phyloP scores from a whole-genome alignment of 495 filamentous ascomycete genomes.

The Tuber brumale region DNA sequence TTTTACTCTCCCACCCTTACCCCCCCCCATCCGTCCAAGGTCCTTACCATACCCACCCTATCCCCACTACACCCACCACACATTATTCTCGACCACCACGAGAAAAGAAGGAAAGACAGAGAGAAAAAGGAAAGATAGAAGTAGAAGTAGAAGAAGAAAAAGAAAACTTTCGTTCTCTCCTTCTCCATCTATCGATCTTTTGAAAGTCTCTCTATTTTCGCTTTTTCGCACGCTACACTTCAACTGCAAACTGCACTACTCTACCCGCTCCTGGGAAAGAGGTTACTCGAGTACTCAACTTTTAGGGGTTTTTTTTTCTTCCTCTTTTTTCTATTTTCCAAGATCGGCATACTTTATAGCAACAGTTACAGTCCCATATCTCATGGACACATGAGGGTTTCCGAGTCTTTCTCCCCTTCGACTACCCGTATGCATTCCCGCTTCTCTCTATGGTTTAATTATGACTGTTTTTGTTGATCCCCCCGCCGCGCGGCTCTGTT shows the following conservation, averaged over 20 bases:
- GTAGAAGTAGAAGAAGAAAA: constrained; percentile 3
- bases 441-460: constrained; percentile 16
- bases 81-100: not conserved
- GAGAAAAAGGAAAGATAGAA: constrained; percentile 7
- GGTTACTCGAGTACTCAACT: not conserved
- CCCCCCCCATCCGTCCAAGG: not conserved
- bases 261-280: constrained; percentile 10
- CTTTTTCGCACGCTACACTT: constrained; percentile 33
- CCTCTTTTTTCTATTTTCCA: not conserved
- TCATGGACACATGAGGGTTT: constrained; percentile 44
- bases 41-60: not conserved
- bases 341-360: constrained; percentile 25
- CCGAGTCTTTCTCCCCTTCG: constrained; percentile 36
- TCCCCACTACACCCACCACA: constrained; percentile 1
- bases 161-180: constrained; percentile 8
- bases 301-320: not conserved
- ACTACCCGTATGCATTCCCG: constrained; percentile 34
- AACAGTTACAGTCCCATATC: constrained; percentile 29
- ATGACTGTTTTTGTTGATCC: constrained; percentile 19
- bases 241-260: constrained; percentile 31
- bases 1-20: not conserved
- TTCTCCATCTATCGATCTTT: constrained; percentile 19
- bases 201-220: constrained; percentile 20
- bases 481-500: constrained; percentile 28
- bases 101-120: constrained; percentile 10